These are phyloP conservation scores for Apiosordaria backusii DNA, from an alignment of 495 filamentous ascomycete genomes.

Conservation along the genomic window DNA sequence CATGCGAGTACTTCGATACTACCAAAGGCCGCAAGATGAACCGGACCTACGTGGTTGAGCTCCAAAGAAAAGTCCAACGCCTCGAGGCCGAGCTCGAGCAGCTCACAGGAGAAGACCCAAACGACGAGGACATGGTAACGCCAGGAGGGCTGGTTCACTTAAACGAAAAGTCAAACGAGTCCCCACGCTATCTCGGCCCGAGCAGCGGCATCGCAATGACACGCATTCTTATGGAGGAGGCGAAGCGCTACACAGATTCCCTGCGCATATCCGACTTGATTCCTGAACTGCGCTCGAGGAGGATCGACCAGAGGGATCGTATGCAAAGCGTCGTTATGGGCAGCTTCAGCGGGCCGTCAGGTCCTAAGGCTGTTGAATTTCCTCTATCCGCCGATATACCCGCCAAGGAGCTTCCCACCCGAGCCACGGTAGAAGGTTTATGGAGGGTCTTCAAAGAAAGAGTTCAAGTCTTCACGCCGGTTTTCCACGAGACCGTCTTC, in stretches of 20 bases:
- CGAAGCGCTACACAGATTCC: conserved; percentile 79
- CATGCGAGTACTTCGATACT: conserved; percentile 91
- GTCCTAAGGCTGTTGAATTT: conserved; percentile 52
- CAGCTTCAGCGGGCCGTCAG: conserved; percentile 37
- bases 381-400: conserved; percentile 78
- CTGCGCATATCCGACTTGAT: conserved; percentile 84
- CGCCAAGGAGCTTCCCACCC: conserved; percentile 46
- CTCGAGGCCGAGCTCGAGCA: conserved; percentile 71
- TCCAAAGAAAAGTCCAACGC: conserved; percentile 74
- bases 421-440: conserved; percentile 19
- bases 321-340: conserved; percentile 35
- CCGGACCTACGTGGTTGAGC: conserved; percentile 79
- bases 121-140: conserved; percentile 76
- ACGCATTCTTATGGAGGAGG: conserved; percentile 88
- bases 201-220: conserved; percentile 94
- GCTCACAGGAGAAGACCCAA: conserved; percentile 59
- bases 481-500: conserved; percentile 78
- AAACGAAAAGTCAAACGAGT: conserved; percentile 67
- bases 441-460: conserved; percentile 75
- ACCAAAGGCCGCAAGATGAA: conserved; percentile 72
- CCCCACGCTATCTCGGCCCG: conserved; percentile 78
- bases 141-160: conserved; percentile 78
- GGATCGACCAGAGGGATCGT: conserved; percentile 31
- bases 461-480: conserved; percentile 81
- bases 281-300: conserved; percentile 52